Conservation (phyloP, 768 basidiomycete species). For the Amanita molliuscula region DNA sequence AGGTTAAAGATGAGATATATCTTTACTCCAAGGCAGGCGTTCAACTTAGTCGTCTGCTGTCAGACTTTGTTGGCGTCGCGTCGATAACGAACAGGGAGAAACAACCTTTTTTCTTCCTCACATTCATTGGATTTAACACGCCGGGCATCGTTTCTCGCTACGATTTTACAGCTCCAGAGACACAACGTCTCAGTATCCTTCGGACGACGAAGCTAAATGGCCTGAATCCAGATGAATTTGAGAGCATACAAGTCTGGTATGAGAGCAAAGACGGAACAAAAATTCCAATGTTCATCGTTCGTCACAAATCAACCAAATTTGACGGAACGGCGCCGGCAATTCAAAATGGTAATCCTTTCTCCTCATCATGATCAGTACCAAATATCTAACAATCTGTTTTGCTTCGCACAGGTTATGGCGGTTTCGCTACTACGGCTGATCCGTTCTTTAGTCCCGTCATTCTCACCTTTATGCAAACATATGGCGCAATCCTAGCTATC, state of each 20-base stretch:
- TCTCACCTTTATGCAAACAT: too few relatives aligned
- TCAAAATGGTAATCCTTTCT: conserved; percentile 17
- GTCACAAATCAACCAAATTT: too few relatives aligned
- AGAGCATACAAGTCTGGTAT: conserved; percentile 61
- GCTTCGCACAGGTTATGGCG: conserved; percentile 55
- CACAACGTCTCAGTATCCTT: neutral
- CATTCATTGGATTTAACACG: neutral
- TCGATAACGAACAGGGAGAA: neutral
- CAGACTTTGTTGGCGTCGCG: neutral
- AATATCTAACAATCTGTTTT: neutral
- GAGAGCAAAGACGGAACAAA: conserved; percentile 67
- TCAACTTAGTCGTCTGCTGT: neutral
- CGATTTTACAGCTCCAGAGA: too few relatives aligned
- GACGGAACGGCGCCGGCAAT: too few relatives aligned
- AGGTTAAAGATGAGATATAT: conserved; percentile 5
- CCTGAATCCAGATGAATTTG: conserved; percentile 56
- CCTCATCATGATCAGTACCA: neutral
- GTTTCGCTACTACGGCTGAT: too few relatives aligned
- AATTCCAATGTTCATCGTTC: too few relatives aligned
- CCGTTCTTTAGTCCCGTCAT: too few relatives aligned
- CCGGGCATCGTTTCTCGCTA: neutral
- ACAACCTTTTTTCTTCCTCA: neutral
- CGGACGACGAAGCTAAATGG: conserved; percentile 40
- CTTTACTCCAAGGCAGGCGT: neutral
- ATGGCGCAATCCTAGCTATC: too few relatives aligned